Evolutionary conservation across 306 rosid genomes (phyloP).

Genomic region (Castanopsis chinensis): DNA sequence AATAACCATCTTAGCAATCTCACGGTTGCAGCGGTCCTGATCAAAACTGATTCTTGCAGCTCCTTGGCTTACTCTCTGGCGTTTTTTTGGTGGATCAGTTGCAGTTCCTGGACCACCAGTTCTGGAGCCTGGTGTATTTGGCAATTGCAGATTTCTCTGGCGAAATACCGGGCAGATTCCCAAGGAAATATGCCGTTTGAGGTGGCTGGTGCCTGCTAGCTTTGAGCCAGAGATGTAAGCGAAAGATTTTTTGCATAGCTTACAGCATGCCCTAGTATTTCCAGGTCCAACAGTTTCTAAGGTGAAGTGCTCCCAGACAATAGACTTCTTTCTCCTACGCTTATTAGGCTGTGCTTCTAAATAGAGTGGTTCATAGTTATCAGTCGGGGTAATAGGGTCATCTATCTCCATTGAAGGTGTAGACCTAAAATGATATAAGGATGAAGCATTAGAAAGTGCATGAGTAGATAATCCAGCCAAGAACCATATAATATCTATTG

Average conservation of each 20-base stretch:
- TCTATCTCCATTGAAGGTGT: slow-evolving; percentile 39
- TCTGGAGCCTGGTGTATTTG: slow-evolving; percentile 20
- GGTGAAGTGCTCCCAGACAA: slow-evolving; percentile 88
- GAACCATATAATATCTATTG: not conserved
- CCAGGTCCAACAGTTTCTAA: slow-evolving; percentile 62
- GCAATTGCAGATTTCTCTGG: slow-evolving; percentile 45
- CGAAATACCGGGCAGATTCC: slow-evolving; percentile 74
- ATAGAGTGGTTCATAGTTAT: slow-evolving; percentile 36
- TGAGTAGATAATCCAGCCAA: not conserved
- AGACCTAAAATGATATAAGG: slow-evolving; percentile 29
- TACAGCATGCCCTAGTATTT: slow-evolving; percentile 64
- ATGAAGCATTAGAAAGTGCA: slow-evolving; percentile 5
- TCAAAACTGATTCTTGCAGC: slow-evolving; percentile 49
- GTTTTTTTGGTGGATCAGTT: slow-evolving; percentile 52
- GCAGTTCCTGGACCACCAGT: slow-evolving; percentile 28
- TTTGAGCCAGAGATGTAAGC: slow-evolving; percentile 76
- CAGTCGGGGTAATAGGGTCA: slow-evolving; percentile 26
- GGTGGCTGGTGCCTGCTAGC: slow-evolving; percentile 85
- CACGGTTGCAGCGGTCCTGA: slow-evolving; percentile 60
- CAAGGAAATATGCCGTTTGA: slow-evolving; percentile 70
- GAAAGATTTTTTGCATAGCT: slow-evolving; percentile 75
- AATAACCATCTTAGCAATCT: slow-evolving; percentile 75
- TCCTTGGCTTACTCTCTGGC: slow-evolving; percentile 40
- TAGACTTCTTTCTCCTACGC: slow-evolving; percentile 70
- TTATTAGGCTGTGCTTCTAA: slow-evolving; percentile 43